phyloP scores from a whole-genome alignment of 2,329 filamentous ascomycete genomes.

The Neocucurbitaria cava region DNA sequence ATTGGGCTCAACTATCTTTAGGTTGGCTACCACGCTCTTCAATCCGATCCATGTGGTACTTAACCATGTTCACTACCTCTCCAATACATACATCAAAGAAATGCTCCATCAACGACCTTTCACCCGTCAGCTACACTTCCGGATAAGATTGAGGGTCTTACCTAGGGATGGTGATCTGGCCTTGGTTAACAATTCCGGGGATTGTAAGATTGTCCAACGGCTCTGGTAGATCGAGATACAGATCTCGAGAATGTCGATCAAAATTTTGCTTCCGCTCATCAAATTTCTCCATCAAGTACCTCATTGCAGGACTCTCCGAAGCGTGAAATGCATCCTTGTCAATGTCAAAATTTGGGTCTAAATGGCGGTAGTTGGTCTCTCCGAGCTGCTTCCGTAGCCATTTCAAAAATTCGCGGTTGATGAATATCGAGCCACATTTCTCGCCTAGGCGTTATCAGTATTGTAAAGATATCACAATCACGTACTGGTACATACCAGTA shows the following conservation, averaged over 20 bases:
- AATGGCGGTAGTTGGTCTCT: conserved; percentile 19
- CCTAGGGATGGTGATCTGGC: conserved; percentile 24
- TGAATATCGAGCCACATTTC: conserved; percentile 35
- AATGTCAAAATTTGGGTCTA: conserved; percentile 23
- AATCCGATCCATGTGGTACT: conserved; percentile 26
- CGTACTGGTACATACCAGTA: conserved; percentile 6
- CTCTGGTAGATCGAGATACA: conserved; percentile 27
- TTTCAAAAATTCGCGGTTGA: conserved; percentile 30
- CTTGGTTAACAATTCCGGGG: conserved; percentile 18
- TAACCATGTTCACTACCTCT: conserved; percentile 25
- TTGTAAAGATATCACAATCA: background rate
- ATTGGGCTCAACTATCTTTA: conserved; percentile 14
- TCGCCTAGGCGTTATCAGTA: conserved; percentile 4
- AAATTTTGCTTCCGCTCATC: conserved; percentile 25
- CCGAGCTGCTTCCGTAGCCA: conserved; percentile 30
- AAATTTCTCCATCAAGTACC: conserved; percentile 28
- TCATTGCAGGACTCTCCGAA: conserved; percentile 25
- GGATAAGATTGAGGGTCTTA: background rate
- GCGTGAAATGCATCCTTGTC: conserved; percentile 25
- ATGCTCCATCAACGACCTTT: conserved; percentile 24
- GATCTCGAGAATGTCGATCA: conserved; percentile 7
- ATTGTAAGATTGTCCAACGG: conserved; percentile 22
- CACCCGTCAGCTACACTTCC: background rate
- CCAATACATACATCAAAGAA: conserved; percentile 34
- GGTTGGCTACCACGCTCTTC: conserved; percentile 12